Base-by-base conservation (phyloP, 164 flowering plant species). In the Vitis labrusca region DNA sequence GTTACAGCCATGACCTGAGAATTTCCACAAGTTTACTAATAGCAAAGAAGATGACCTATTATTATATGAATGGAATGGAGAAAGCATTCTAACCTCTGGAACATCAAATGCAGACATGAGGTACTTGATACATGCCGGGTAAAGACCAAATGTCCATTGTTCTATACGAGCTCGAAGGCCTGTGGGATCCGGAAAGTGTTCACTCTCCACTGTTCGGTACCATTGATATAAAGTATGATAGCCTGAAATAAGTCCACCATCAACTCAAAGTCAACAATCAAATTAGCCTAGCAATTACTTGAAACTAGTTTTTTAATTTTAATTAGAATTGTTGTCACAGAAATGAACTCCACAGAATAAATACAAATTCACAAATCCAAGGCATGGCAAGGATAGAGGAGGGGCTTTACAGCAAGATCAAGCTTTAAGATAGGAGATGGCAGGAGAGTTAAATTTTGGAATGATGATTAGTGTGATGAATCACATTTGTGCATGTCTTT, bases 91-190 rank as follows among this genome's bases (percentile, higher is more conserved):
- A 51, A 96, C 99, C 98, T 96, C 99, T 29, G 99, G 99, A 69
- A 96, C 77, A 82, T 96, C 99, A 78, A 93, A 96, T 16, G 98
- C 98, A 73, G 97, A 96, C 99, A 96, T 96, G 59, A 93, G 88
- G 78, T 96, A 96, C 81, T 96, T 96, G 69, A 96, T 92, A 76
- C 99, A 96, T 37, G 99, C 99, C 61, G 99, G 99, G 79, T 96
- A 96, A 69, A 96, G 91, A 64, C 99, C 98, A 80, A 91, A 91
- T 23, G 98, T 92, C 99, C 99, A 96, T 69, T 96, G 90, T 65
- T 96, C 97, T 23, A 96, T 85, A 68, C 99, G 95, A 73, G 85
- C 80, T 64, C 98, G 89, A 74, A 96, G 98, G 50, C 97, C 99
- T 51, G 93, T 93, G 66, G 98, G 99, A 77, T 96, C 99, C 12